Evolutionary conservation across 2,329 filamentous ascomycete species (phyloP).

Genomic region (Aspergillus alliaceus): DNA sequence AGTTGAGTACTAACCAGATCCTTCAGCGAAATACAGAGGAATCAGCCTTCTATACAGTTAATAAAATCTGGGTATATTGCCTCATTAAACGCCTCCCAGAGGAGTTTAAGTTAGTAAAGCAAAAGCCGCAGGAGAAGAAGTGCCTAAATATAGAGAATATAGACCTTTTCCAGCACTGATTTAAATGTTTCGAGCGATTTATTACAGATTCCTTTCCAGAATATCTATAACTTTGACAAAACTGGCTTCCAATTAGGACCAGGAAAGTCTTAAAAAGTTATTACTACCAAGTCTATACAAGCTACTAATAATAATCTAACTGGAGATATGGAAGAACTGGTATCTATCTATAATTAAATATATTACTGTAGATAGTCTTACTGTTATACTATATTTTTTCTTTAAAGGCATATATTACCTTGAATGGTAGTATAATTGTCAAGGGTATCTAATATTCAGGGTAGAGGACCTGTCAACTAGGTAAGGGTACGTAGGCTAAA

Average conservation of each 20-base stretch:
- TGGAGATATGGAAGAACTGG: no score
- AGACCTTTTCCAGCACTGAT: neutral
- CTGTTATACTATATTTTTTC: no score
- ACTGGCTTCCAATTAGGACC: neutral
- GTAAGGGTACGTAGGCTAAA: no score
- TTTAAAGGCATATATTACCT: no score
- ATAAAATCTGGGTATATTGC: neutral
- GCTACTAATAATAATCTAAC: no score
- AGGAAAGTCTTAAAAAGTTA: neutral
- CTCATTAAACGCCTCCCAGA: neutral
- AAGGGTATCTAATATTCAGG: no score
- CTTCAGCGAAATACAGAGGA: neutral
- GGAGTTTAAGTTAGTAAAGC: neutral
- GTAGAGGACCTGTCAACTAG: no score
- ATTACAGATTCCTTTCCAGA: neutral
- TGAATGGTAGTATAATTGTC: no score
- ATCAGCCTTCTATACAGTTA: neutral
- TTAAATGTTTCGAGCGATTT: neutral
- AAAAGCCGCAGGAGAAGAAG: neutral
- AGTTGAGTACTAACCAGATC: neutral
- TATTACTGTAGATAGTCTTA: no score
- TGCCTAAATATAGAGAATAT: neutral
- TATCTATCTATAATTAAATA: no score
- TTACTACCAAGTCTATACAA: no score
- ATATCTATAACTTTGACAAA: constrained; percentile 7